Evolutionary conservation across 768 basidiomycete species (phyloP).

Genomic region (Chalciporus pseudorubinellus): DNA sequence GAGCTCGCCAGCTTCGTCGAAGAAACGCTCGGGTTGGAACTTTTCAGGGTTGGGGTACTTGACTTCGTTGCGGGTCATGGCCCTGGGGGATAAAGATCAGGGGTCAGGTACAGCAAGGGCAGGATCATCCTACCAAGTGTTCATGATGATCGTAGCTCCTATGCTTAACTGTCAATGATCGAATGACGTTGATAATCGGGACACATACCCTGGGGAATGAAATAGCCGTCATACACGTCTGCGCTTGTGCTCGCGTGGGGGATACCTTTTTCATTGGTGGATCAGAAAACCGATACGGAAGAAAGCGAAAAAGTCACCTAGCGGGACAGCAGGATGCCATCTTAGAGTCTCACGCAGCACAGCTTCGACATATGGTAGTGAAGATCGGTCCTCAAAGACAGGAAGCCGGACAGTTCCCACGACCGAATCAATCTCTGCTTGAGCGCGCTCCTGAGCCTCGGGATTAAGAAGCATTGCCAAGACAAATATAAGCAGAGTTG

Average conservation of each 20-base stretch:
- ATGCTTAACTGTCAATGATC: neutral
- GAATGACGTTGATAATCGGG: neutral
- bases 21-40: conserved; percentile 38
- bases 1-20: conserved; percentile 19
- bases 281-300: neutral
- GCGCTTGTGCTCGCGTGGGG: conserved; percentile 36
- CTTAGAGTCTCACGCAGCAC: conserved; percentile 33
- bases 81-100: conserved; percentile 16
- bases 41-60: conserved; percentile 32
- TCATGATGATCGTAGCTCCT: conserved; percentile 32
- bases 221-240: conserved; percentile 46
- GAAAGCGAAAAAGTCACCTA: conserved; percentile 22
- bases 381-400: conserved; percentile 28
- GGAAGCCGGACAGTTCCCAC: conserved; percentile 33
- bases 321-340: conserved; percentile 36
- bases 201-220: conserved; percentile 51
- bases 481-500: conserved; percentile 31
- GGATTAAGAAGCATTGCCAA: conserved; percentile 38
- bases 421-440: conserved; percentile 36
- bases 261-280: conserved; percentile 19
- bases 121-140: conserved; percentile 20
- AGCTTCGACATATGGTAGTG: conserved; percentile 28
- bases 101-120: neutral
- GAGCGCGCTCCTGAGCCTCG: conserved; percentile 36
- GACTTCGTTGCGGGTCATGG: conserved; percentile 34